Evolutionary conservation across 257 asterid genomes (phyloP), one percentile per base, ranked within the genome.

Genomic region (Jaltomata sinuosa): DNA sequence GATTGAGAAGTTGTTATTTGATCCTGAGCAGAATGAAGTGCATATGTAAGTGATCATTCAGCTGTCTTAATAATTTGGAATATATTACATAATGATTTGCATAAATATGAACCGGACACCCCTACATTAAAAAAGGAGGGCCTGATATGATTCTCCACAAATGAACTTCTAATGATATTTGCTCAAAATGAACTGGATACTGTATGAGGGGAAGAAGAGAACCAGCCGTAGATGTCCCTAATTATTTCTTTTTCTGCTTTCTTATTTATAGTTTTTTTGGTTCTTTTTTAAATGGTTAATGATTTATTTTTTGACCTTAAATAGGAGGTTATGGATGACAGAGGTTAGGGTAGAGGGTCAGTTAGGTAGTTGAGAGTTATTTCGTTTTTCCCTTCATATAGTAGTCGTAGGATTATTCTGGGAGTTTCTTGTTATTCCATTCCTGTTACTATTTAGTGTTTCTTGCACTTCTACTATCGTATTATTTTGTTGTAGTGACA

Each of bases 21-120:
- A 91, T 90, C 97, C 99, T 2, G 90, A 90, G 89, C 99, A 95
- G 85, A 97, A 87, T 79, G 95, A 91, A 7, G 96, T 90, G 72
- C 97, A 95, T 89, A 84, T 97, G 99, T 97, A 83, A 91, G 98
- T 88, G 67, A 34, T 4, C 45, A 32, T 83, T 14, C 54, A 32
- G 49, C 21, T 50, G 9, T 25, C 14, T 14, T 49, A 4, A 27
- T 49, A 8, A 49, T 76, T 76, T 77, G 16, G 62, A 47, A 4
- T 49, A 49, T 34, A 25, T 45, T 27, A 64, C n/a, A 16, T 8
- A 49, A 1, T 16, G 36, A 47, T 77, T 49, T 16, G 42, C 12
- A 47, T 77, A 50, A 16, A 49, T 68, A 77, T 49, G 61, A 4
- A 76, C 38, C 11, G 6, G 36, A 76, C 57, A 76, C 38, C 40